A percentile compares a stretch with the other conserved stretches of the same genome.
Evolutionary conservation across 2,329 filamentous ascomycete species (phyloP).

Genomic region (Allantophomopsis lycopodina): DNA sequence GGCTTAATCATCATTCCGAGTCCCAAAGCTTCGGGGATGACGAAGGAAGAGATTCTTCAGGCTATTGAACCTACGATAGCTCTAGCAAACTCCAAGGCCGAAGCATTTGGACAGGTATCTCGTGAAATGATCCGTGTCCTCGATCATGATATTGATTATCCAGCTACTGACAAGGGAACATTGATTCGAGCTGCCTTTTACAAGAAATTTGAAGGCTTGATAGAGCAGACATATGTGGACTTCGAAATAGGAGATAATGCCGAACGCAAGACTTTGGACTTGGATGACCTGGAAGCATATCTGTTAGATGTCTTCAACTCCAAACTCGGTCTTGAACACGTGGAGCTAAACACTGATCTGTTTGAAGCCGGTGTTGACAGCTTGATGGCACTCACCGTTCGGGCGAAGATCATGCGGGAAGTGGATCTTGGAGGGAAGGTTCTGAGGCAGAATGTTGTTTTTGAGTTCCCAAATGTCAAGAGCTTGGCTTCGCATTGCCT

Average conservation of each 20-base stretch:
- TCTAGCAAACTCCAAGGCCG: conserved; percentile 31
- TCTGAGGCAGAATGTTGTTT: conserved; percentile 15
- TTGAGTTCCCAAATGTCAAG: conserved; percentile 15
- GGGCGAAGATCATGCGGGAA: conserved; percentile 2
- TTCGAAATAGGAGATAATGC: conserved; percentile 16
- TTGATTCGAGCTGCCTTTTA: conserved; percentile 36
- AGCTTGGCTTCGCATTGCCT: conserved; percentile 8
- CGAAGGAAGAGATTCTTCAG: conserved; percentile 29
- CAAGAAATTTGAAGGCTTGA: conserved; percentile 24
- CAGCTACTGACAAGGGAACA: conserved; percentile 36
- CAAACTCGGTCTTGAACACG: conserved; percentile 6
- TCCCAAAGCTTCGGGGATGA: conserved; percentile 25
- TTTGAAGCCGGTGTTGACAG: conserved; percentile 20
- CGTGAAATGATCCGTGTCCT: conserved; percentile 36
- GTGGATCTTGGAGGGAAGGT: conserved; percentile 13
- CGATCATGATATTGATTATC: conserved; percentile 23
- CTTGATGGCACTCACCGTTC: conserved; percentile 23
- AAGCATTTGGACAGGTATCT: conserved; percentile 35
- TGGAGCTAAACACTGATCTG: conserved; percentile 11
- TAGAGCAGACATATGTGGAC: conserved; percentile 22
- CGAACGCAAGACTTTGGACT: conserved; percentile 3
- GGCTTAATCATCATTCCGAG: conserved; percentile 38
- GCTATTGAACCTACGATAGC: conserved; percentile 33
- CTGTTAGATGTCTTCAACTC: conserved; percentile 11
- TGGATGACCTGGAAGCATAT: conserved; percentile 9